phyloP scores from a whole-genome alignment of 768 basidiomycete species.

The Psilocybe cyanescens region DNA sequence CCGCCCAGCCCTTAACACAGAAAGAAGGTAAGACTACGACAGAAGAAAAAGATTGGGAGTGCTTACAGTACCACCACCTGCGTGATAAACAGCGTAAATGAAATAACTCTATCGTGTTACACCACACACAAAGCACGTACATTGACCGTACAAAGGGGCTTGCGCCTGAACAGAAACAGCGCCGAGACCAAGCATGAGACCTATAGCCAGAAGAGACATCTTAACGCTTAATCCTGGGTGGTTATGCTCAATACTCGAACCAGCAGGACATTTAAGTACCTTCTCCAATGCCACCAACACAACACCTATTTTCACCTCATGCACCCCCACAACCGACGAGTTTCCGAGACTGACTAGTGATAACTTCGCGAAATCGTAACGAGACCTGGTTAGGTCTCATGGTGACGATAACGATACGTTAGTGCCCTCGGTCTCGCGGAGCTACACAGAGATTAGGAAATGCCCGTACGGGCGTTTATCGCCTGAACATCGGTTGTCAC shows the following conservation, averaged over 20 bases:
- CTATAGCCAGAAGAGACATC: constrained; percentile 16
- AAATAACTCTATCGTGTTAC: not conserved
- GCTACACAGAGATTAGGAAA: not conserved
- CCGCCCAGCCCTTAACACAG: constrained; percentile 13
- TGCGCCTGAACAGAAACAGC: constrained; percentile 14
- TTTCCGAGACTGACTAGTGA: not conserved
- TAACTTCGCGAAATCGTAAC: not conserved
- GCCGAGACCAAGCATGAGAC: constrained; percentile 16
- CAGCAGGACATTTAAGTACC: not conserved
- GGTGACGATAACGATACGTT: not conserved
- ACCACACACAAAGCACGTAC: not conserved
- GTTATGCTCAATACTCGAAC: not conserved
- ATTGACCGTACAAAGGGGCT: constrained; percentile 17
- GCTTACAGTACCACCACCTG: constrained; percentile 13
- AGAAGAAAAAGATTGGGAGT: not conserved
- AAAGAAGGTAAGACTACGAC: not conserved
- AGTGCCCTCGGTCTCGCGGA: not conserved
- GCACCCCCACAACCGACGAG: not conserved
- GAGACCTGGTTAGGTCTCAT: not conserved
- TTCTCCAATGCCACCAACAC: not conserved
- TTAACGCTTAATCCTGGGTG: not conserved
- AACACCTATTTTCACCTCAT: not conserved
- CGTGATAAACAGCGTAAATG: not conserved
- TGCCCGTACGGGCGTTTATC: constrained; percentile 29
- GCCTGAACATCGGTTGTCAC: constrained; percentile 31